These are phyloP conservation scores for Irineochytrium annulatum DNA, from an alignment of 192 early-diverging fungal species.

Conservation along the genomic window DNA sequence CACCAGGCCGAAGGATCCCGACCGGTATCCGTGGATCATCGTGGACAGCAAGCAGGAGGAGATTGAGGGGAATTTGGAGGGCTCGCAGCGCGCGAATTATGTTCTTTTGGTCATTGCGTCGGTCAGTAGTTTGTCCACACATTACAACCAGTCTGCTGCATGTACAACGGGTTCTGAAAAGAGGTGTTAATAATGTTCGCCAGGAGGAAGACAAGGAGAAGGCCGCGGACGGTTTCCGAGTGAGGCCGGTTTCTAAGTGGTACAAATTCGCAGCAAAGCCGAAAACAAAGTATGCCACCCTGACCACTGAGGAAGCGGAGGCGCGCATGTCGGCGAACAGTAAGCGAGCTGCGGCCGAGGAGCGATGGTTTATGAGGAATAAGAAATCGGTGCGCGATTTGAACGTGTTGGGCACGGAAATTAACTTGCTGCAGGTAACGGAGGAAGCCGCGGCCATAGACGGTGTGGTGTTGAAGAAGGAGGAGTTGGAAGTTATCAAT, in stretches of 20 bases:
- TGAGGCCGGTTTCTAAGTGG: constrained; percentile 40
- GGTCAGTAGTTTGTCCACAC: no score
- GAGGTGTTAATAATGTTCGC: neutral
- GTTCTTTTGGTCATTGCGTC: constrained; percentile 32
- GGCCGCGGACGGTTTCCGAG: constrained; percentile 30
- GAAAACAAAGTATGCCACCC: constrained; percentile 39
- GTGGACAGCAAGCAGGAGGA: constrained; percentile 24
- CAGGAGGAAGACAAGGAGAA: neutral
- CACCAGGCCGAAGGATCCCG: constrained; percentile 28
- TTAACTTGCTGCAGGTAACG: constrained; percentile 1
- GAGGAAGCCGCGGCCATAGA: neutral
- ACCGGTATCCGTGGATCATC: constrained; percentile 42
- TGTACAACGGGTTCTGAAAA: neutral
- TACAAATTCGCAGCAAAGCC: constrained; percentile 43
- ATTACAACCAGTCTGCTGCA: neutral
- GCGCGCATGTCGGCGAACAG: constrained; percentile 32
- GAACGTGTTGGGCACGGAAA: neutral
- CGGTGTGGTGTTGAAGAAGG: constrained; percentile 1
- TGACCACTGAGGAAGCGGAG: constrained; percentile 49
- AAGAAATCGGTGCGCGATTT: constrained; percentile 14
- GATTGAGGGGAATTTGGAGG: constrained; percentile 31
- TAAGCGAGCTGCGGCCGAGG: constrained; percentile 5
- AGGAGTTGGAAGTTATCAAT: constrained; percentile 11
- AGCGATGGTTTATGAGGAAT: constrained; percentile 31
- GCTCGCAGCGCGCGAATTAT: constrained; percentile 22